phyloP scores from a whole-genome alignment of 2,329 filamentous ascomycete genomes.

The Trichophyton mentagrophytes region DNA sequence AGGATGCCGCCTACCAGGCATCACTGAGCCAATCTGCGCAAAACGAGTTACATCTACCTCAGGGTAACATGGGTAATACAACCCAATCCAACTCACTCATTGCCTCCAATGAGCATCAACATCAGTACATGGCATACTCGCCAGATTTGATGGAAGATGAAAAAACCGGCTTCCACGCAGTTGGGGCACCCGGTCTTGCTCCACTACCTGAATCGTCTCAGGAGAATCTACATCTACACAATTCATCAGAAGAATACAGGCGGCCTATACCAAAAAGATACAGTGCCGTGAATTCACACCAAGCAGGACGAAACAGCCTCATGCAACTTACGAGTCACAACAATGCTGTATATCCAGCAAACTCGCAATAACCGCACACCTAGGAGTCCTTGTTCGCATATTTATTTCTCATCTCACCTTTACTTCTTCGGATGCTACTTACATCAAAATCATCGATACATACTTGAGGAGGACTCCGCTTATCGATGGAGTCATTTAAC shows the following conservation, averaged over 20 bases:
- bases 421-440: neutral
- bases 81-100: neutral
- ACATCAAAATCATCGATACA: neutral
- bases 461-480: neutral
- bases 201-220: neutral
- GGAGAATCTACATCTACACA: constrained; percentile 2
- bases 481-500: neutral
- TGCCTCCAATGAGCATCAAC: neutral
- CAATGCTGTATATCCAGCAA: neutral
- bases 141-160: neutral
- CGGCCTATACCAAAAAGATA: neutral
- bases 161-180: neutral
- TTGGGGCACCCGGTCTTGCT: neutral
- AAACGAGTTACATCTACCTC: neutral
- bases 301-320: neutral
- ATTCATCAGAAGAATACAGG: neutral
- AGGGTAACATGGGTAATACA: neutral
- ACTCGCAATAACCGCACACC: neutral
- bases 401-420: neutral
- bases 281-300: neutral
- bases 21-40: neutral
- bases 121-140: neutral
- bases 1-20: neutral
- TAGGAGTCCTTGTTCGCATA: neutral
- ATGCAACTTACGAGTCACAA: neutral